Base-by-base conservation (phyloP, 352 stramenopile genomes). In the Elongisporangium undulatum region DNA sequence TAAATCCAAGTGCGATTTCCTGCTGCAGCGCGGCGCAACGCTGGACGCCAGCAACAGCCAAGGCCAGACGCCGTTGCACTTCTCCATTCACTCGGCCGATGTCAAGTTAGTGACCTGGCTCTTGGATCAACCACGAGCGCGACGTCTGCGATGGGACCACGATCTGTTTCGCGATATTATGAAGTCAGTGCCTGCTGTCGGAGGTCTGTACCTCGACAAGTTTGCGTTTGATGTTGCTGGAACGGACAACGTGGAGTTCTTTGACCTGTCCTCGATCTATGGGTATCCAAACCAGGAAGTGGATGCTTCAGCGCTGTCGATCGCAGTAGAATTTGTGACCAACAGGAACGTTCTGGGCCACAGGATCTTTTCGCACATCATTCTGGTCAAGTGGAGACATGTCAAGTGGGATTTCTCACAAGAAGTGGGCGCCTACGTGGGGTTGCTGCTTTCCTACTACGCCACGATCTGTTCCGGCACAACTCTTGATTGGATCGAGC, bases 161-260 rank as follows among this genome's bases (percentile, higher is more conserved):
- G 55, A 59, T 21, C 78, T 89, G 55, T 89, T 89, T 51, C 59
- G 58, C 22, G 72, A 75, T 58, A n/a, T 89, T n/a, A 58, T 89
- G 12, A 63, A 67, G 23, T 85, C 87, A 59, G 76, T 75, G 2
- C 73, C 79, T 0, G 69, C 58, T 4, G 73, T 71, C 3, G 67
- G 71, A 2, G 54, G 49, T 4, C 64, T 75, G 39, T 87, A 83
- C 51, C 59, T 89, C 48, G 79, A 89, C 59, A 61, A 49, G 10
- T 89, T 89, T 53, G 75, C 75, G 16, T 72, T 61, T 9, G 83
- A 83, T 55, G 73, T 85, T 24, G 76, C 73, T 0, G 26, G 26
- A 9, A 34, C 26, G 4, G 26, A 34, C 26, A 34, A 34, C 0
- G 73, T 89, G 55, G 71, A 78, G 53, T 87, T 86, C 66, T 77